Percentiles rank a stretch among this genome's conserved stretches.
Conservation (phyloP, 768 basidiomycete species). For the Lactarius sanguifluus region DNA sequence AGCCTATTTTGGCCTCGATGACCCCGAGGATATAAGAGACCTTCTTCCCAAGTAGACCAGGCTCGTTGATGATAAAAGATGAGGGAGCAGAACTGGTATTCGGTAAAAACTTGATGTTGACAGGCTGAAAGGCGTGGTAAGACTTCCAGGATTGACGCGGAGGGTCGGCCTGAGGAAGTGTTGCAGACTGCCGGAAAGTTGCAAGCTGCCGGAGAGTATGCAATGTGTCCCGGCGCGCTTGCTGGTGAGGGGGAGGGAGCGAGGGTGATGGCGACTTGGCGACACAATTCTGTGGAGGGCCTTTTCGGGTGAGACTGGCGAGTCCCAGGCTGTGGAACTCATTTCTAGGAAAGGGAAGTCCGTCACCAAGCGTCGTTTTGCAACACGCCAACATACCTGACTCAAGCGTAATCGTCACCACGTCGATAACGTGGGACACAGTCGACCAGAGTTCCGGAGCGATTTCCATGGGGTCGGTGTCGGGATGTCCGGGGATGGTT, state of each 20-base stretch:
- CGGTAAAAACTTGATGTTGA: background rate
- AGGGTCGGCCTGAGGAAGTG: too few species aligned
- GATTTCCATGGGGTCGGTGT: constrained; percentile 1
- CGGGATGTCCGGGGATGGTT: background rate
- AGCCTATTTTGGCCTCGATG: background rate
- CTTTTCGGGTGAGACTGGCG: background rate
- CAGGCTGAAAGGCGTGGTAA: background rate
- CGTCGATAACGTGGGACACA: background rate
- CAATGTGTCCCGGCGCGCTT: too few species aligned
- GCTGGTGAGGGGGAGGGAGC: too few species aligned
- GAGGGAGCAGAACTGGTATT: background rate
- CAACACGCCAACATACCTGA: background rate
- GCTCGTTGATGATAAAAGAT: background rate
- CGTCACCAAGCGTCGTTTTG: background rate
- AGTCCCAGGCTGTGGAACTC: background rate
- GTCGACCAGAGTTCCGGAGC: background rate
- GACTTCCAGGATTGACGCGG: too few species aligned
- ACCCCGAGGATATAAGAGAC: background rate
- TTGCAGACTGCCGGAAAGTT: background rate
- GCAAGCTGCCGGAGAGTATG: too few species aligned
- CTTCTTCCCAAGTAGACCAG: background rate
- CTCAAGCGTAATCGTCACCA: constrained; percentile 7
- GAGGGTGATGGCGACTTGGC: too few species aligned
- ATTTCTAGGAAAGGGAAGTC: background rate
- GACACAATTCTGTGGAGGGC: background rate